Conservation (phyloP, 495 filamentous ascomycete genomes). For the Aspergillus sparsus region DNA sequence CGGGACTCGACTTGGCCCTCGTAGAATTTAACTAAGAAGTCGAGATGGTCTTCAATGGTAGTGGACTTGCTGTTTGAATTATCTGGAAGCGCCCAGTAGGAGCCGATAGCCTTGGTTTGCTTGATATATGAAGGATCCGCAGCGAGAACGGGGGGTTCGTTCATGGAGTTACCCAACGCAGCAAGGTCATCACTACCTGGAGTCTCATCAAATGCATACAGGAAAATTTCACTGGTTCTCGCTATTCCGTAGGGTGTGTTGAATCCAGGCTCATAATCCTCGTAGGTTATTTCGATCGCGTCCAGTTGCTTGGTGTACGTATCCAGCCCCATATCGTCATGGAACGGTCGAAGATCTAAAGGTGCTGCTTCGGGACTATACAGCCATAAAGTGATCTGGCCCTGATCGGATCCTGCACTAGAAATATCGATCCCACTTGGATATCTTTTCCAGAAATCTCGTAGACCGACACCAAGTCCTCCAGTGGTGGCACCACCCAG, state of each 20-base stretch:
- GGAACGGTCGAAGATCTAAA: conserved; percentile 50
- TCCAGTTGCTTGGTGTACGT: conserved; percentile 50
- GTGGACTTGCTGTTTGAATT: conserved; percentile 21
- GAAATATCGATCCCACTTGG: conserved; percentile 49
- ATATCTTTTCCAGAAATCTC: conserved; percentile 55
- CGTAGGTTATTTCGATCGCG: conserved; percentile 56
- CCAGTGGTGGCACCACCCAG: conserved; percentile 47
- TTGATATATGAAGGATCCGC: conserved; percentile 41
- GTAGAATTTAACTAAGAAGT: conserved; percentile 49
- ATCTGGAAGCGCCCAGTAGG: conserved; percentile 41
- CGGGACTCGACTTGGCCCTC: conserved; percentile 45
- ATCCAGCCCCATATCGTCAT: conserved; percentile 49
- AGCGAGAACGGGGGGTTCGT: conserved; percentile 41
- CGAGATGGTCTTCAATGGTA: conserved; percentile 41
- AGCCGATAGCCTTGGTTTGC: conserved; percentile 40
- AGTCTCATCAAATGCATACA: conserved; percentile 43
- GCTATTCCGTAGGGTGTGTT: conserved; percentile 50
- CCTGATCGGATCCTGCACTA: conserved; percentile 37
- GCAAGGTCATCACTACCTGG: conserved; percentile 38
- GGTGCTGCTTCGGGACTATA: conserved; percentile 50
- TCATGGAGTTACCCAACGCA: conserved; percentile 31
- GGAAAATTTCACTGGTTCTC: conserved; percentile 47
- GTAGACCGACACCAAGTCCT: conserved; percentile 49
- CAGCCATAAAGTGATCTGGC: conserved; percentile 49
- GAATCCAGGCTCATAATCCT: conserved; percentile 51